Evolutionary conservation across 371 early-diverging fungal genomes (phyloP).

Genomic region (Blyttiomyces sp.): DNA sequence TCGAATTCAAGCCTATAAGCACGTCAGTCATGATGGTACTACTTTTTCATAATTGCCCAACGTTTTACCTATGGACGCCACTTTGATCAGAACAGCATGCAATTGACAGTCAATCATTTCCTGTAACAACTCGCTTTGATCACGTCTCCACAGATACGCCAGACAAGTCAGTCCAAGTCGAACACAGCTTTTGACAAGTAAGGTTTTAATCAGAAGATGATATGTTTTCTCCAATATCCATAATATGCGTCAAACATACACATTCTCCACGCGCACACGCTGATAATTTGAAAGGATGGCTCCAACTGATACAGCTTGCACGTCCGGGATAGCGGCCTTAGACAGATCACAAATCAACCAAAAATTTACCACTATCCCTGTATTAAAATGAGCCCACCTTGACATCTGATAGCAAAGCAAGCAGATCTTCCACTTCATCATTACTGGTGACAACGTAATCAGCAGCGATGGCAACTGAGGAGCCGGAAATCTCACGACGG

Average conservation of each 20-base stretch:
- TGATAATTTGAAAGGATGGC: constrained; percentile 99
- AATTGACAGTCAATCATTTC: constrained; percentile 90
- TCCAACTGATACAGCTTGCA: constrained; percentile 92
- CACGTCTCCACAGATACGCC: constrained; percentile 91
- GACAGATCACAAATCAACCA: background rate
- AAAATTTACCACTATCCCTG: background rate
- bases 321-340: constrained; percentile 66
- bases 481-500: constrained; percentile 72
- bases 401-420: constrained; percentile 64
- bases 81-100: constrained; percentile 89
- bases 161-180: constrained; percentile 80
- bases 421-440: constrained; percentile 98
- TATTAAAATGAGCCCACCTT: constrained; percentile 38
- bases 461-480: constrained; percentile 52
- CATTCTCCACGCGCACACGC: constrained; percentile 90
- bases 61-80: constrained; percentile 91
- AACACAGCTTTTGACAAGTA: no score
- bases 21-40: no score
- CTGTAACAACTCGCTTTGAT: constrained; percentile 82
- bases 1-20: constrained; percentile 49
- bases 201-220: no score
- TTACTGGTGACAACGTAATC: constrained; percentile 49
- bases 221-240: no score
- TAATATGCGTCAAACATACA: background rate
- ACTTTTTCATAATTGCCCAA: no score